These are phyloP conservation scores for Porogramme epimiltina DNA, from an alignment of 1,284 basidiomycete genomes.

Conservation along the genomic window DNA sequence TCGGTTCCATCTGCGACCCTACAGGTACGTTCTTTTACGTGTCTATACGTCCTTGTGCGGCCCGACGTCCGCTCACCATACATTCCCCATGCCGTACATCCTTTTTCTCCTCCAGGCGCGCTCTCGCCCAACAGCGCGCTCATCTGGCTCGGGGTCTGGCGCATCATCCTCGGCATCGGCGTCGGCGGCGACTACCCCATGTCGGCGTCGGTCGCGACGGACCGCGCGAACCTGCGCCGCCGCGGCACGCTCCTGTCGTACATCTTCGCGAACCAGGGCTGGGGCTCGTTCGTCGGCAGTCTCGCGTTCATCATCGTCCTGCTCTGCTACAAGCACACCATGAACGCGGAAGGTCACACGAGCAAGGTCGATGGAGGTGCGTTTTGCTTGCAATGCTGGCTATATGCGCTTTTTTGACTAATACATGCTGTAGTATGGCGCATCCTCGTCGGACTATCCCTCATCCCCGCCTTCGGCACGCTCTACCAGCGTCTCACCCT, in stretches of 20 bases:
- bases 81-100: neutral
- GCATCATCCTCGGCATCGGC: constrained; percentile 73
- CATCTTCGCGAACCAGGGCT: constrained; percentile 78
- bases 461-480: constrained; percentile 60
- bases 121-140: constrained; percentile 48
- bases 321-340: constrained; percentile 64
- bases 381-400: constrained; percentile 14
- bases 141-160: constrained; percentile 65
- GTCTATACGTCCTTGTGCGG: neutral
- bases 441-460: constrained; percentile 51
- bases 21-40: constrained; percentile 37
- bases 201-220: constrained; percentile 71
- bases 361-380: constrained; percentile 69
- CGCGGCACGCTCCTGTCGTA: constrained; percentile 76
- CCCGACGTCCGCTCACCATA: neutral
- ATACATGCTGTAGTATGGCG: constrained; percentile 45
- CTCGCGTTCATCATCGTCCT: constrained; percentile 73
- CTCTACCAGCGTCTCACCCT: constrained; percentile 77
- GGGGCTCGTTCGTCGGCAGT: constrained; percentile 70
- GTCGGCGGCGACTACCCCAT: constrained; percentile 87
- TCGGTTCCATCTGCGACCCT: constrained; percentile 54
- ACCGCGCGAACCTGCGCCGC: constrained; percentile 68
- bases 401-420: neutral
- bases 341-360: constrained; percentile 56
- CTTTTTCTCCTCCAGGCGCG: constrained; percentile 32